These are phyloP conservation scores for Trametes coccinea DNA, from an alignment of 768 basidiomycete species.

Conservation along the genomic window DNA sequence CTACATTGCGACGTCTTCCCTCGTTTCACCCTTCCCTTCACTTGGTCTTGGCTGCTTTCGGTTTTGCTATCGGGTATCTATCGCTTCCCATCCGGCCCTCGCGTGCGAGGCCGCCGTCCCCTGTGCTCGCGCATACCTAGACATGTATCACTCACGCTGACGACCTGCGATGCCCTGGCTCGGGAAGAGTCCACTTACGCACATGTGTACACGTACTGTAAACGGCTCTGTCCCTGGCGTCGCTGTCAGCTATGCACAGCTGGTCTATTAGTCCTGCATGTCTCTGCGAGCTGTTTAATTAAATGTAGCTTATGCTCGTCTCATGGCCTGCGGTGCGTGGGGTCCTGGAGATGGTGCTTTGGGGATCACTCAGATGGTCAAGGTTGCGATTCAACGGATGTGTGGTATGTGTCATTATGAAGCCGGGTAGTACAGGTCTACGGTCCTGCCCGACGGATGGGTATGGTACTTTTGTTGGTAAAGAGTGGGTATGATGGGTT, in stretches of 20 bases:
- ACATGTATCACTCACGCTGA: conserved; percentile 9
- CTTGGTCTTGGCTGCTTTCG: conserved; percentile 5
- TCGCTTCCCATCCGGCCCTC: conserved; percentile 4
- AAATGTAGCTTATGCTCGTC: conserved; percentile 11
- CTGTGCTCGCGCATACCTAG: conserved; percentile 2
- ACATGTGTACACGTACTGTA: conserved; percentile 12
- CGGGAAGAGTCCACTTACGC: conserved; percentile 8
- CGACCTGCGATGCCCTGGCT: conserved; percentile 20
- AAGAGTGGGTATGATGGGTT: background rate
- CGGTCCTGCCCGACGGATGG: background rate
- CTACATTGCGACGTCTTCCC: conserved; percentile 4
- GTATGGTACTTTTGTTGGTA: background rate
- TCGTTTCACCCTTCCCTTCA: conserved; percentile 5
- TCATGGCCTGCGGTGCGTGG: background rate
- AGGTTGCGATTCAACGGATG: no score
- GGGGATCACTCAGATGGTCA: no score
- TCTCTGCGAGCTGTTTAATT: conserved; percentile 2
- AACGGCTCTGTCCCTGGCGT: conserved; percentile 15
- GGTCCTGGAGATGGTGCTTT: no score
- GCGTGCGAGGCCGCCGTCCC: conserved; percentile 12
- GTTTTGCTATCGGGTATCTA: conserved; percentile 16
- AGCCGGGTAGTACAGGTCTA: no score
- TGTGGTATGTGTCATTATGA: no score
- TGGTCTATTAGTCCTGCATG: conserved; percentile 1
- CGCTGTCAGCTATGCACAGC: conserved; percentile 7